Conservation (phyloP, 2,329 filamentous ascomycete species). For the Chaetoscypha palmicola region DNA sequence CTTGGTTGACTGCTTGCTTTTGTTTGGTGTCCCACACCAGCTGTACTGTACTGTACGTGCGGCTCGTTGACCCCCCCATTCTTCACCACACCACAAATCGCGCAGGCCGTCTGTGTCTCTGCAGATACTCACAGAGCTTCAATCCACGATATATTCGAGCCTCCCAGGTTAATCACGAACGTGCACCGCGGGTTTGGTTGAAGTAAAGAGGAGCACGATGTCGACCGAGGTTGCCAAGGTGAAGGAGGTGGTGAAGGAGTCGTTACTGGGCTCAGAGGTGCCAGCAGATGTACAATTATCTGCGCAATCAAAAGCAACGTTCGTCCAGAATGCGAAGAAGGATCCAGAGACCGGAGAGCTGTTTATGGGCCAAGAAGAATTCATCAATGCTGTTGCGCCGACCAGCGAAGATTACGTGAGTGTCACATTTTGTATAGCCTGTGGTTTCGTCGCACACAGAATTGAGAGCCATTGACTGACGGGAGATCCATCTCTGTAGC, state of each 20-base stretch:
- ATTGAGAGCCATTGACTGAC: constrained; percentile 25
- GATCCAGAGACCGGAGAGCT: constrained; percentile 70
- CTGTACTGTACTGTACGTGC: too few species aligned
- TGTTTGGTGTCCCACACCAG: background rate
- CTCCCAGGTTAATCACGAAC: background rate
- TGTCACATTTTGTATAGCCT: constrained; percentile 24
- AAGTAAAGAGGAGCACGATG: constrained; percentile 19
- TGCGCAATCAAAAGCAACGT: constrained; percentile 66
- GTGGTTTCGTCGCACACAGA: constrained; percentile 7
- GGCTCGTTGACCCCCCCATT: constrained; percentile 2
- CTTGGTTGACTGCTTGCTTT: background rate
- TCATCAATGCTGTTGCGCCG: constrained; percentile 85
- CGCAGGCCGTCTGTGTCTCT: constrained; percentile 4
- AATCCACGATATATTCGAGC: too few species aligned
- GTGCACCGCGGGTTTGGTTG: background rate
- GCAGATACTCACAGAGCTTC: background rate
- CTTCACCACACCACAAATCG: constrained; percentile 3
- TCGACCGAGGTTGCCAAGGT: constrained; percentile 23
- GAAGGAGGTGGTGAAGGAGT: constrained; percentile 68
- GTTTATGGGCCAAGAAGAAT: constrained; percentile 77
- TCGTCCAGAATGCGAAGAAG: constrained; percentile 67
- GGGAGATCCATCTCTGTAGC: constrained; percentile 44
- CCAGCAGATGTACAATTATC: constrained; percentile 52
- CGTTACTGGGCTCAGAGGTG: constrained; percentile 58
- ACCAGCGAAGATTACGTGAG: constrained; percentile 84